Evolutionary conservation across 1,139 yeast genomes (phyloP).

Genomic region (Pichia sp.): DNA sequence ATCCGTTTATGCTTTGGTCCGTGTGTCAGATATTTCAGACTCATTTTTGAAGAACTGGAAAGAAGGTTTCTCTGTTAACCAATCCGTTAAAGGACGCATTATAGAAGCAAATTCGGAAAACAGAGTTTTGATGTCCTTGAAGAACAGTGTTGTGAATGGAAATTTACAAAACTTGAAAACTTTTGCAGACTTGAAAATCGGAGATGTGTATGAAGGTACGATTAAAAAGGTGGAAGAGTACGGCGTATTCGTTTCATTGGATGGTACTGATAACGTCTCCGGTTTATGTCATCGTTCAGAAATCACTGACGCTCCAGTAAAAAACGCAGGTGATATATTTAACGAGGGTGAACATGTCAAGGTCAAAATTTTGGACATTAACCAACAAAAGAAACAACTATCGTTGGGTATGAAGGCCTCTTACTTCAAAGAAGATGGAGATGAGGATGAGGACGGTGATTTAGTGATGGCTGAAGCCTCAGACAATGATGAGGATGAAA

Average conservation of each 20-base stretch:
- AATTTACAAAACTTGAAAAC: conserved; percentile 51
- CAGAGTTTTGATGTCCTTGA: conserved; percentile 71
- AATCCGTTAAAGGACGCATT: conserved; percentile 73
- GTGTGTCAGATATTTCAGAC: conserved; percentile 79
- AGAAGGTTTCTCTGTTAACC: conserved; percentile 63
- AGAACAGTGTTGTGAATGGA: conserved; percentile 76
- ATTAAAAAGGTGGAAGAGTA: conserved; percentile 76
- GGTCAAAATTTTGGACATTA: conserved; percentile 67
- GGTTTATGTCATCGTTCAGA: conserved; percentile 88
- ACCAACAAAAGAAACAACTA: conserved; percentile 63
- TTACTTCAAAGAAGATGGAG: conserved; percentile 48
- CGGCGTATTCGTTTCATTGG: conserved; percentile 84
- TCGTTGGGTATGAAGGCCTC: conserved; percentile 95
- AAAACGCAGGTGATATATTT: conserved; percentile 58
- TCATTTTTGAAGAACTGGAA: conserved; percentile 84
- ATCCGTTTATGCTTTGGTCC: conserved; percentile 71
- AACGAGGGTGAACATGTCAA: conserved; percentile 88
- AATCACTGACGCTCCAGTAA: conserved; percentile 62
- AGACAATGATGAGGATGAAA: conserved; percentile 28
- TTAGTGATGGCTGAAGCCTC: conserved; percentile 33
- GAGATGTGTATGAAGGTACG: conserved; percentile 74
- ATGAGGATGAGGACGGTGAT: conserved; percentile 30
- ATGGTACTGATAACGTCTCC: conserved; percentile 66
- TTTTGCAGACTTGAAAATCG: conserved; percentile 63
- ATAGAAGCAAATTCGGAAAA: conserved; percentile 58